Evolutionary conservation across 1,139 yeast genomes (phyloP).

Genomic region (Trichomonascaceae sp.): DNA sequence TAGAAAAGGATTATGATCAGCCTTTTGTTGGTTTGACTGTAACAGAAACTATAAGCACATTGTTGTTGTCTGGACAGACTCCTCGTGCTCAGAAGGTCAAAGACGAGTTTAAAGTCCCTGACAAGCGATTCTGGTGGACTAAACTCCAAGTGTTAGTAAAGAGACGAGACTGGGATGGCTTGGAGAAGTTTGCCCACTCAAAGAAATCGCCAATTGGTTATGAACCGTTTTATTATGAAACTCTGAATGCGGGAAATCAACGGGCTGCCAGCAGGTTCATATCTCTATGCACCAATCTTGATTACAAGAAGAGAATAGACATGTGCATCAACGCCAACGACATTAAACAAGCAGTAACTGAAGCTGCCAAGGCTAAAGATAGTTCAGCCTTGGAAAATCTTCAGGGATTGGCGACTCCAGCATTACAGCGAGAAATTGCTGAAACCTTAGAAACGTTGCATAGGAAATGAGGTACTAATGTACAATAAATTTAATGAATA

Average conservation of each 20-base stretch:
- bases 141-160: slow-evolving; percentile 50
- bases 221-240: slow-evolving; percentile 53
- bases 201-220: slow-evolving; percentile 71
- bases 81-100: slow-evolving; percentile 51
- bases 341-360: slow-evolving; percentile 50
- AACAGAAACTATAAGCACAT: slow-evolving; percentile 46
- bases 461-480: slow-evolving; percentile 1
- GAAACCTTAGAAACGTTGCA: slow-evolving; percentile 8
- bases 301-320: slow-evolving; percentile 41
- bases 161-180: slow-evolving; percentile 54
- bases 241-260: slow-evolving; percentile 44
- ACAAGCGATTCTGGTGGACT: slow-evolving; percentile 58
- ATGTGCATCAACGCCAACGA: slow-evolving; percentile 52
- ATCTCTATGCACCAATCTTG: slow-evolving; percentile 31
- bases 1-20: slow-evolving; percentile 50
- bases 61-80: slow-evolving; percentile 55
- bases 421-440: slow-evolving; percentile 28
- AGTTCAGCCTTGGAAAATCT: slow-evolving; percentile 38
- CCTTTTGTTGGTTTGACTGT: slow-evolving; percentile 53
- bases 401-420: slow-evolving; percentile 31
- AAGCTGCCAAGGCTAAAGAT: slow-evolving; percentile 55
- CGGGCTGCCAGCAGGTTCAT: slow-evolving; percentile 40
- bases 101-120: slow-evolving; percentile 58
- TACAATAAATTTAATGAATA: slow-evolving; percentile 2
- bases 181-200: slow-evolving; percentile 43